These are phyloP conservation scores for Amylostereum areolatum DNA, from an alignment of 1,284 basidiomycete genomes.

Conservation along the genomic window DNA sequence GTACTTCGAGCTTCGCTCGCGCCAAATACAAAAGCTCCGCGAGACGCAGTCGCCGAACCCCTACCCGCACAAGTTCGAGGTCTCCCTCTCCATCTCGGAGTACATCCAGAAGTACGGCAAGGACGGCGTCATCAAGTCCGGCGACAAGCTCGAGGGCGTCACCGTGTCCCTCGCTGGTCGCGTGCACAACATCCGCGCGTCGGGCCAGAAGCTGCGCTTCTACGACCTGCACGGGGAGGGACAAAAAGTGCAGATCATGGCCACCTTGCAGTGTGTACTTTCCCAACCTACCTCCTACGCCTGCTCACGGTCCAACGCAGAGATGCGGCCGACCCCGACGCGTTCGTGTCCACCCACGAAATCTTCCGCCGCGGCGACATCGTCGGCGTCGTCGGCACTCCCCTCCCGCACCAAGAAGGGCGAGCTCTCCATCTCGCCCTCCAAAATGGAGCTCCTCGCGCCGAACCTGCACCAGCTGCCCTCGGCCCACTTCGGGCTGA, in stretches of 20 bases:
- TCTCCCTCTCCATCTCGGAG: conserved; percentile 69
- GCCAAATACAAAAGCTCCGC: conserved; percentile 84
- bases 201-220: conserved; percentile 87
- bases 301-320: conserved; percentile 27
- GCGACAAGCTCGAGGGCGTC: conserved; percentile 47
- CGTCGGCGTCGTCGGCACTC: conserved; percentile 83
- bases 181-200: conserved; percentile 85
- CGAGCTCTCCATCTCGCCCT: conserved; percentile 88
- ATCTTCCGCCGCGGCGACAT: conserved; percentile 94
- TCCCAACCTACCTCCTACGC: neutral
- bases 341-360: conserved; percentile 76
- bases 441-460: conserved; percentile 82
- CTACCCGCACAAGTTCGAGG: conserved; percentile 99
- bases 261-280: conserved; percentile 72
- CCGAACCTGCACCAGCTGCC: conserved; percentile 96
- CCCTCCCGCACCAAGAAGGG: conserved; percentile 95
- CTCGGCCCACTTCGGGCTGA: conserved; percentile 84
- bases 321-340: conserved; percentile 64
- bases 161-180: conserved; percentile 78
- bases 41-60: conserved; percentile 86
- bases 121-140: conserved; percentile 64
- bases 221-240: conserved; percentile 96
- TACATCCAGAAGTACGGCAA: conserved; percentile 77
- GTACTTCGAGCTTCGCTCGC: conserved; percentile 93
- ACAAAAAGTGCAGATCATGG: conserved; percentile 93